Evolutionary conservation across 1,139 yeast species (phyloP).

Genomic region (Saccharomyces hybrid): DNA sequence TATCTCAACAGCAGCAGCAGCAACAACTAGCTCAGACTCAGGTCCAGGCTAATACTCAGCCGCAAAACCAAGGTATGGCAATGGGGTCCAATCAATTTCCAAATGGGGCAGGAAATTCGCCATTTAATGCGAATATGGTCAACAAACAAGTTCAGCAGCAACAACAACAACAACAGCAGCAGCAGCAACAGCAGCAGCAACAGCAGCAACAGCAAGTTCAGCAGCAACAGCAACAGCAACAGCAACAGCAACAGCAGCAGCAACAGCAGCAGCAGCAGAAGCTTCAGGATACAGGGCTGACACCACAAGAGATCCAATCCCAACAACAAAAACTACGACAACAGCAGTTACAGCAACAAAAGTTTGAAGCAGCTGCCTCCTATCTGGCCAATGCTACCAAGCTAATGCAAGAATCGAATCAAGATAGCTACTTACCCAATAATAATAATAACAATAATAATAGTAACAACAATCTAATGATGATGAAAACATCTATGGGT

Average conservation of each 20-base stretch:
- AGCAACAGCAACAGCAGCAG: too few species aligned
- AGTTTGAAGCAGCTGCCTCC: constrained; percentile 27
- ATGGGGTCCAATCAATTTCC: neutral
- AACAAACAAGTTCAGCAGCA: constrained; percentile 11
- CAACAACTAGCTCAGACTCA: neutral
- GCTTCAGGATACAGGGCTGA: constrained; percentile 29
- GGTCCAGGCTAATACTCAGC: constrained; percentile 36
- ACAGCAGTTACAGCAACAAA: constrained; percentile 32
- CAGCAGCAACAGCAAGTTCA: too few species aligned
- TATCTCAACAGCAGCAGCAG: constrained; percentile 7
- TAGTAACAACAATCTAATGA: constrained; percentile 14
- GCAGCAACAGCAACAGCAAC: too few species aligned
- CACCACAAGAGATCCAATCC: constrained; percentile 31
- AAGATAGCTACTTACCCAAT: constrained; percentile 6
- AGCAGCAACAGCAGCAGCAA: too few species aligned
- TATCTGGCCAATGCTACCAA: constrained; percentile 26
- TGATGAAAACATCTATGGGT: neutral
- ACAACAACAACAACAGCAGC: too few species aligned
- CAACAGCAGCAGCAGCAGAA: constrained; percentile 35
- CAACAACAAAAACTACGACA: constrained; percentile 34
- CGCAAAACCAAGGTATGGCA: constrained; percentile 32
- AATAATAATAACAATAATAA: constrained; percentile 12
- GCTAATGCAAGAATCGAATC: constrained; percentile 21
- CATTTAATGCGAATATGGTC: neutral
- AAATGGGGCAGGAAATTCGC: neutral